Conservation (phyloP, 805 yeast species). For the Nakazawaea molendinolei region DNA sequence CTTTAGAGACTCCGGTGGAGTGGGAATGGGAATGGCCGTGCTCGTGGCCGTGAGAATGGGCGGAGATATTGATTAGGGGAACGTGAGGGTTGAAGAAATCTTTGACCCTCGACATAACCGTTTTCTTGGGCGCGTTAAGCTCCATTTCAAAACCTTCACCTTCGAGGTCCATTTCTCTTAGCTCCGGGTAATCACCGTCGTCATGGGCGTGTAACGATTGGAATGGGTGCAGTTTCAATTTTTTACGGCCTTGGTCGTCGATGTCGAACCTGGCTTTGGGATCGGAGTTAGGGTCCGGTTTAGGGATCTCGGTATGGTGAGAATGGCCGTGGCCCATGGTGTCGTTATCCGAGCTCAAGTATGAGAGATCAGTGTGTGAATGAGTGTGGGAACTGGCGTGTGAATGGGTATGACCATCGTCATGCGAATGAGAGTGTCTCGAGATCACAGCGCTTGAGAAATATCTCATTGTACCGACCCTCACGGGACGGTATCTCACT, state of each 20-base stretch:
- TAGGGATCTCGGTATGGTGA: constrained; percentile 7
- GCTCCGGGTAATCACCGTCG: constrained; percentile 19
- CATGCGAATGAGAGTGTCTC: constrained; percentile 15
- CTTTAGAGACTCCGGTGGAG: constrained; percentile 30
- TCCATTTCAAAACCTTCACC: constrained; percentile 22
- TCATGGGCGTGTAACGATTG: constrained; percentile 12
- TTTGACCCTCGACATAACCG: constrained; percentile 20
- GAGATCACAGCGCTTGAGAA: neutral
- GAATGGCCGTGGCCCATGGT: constrained; percentile 9
- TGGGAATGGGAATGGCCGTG: constrained; percentile 25
- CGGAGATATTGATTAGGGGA: constrained; percentile 18
- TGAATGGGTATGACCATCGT: constrained; percentile 14
- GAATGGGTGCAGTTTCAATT: constrained; percentile 12
- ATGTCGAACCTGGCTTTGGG: constrained; percentile 9
- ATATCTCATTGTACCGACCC: constrained; percentile 1
- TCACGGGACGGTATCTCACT: neutral
- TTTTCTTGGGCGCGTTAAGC: constrained; percentile 18
- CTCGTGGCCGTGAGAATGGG: constrained; percentile 1
- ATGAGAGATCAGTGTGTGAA: constrained; percentile 14
- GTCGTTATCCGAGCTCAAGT: constrained; percentile 1
- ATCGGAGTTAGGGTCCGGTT: constrained; percentile 10
- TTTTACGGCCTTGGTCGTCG: constrained; percentile 9
- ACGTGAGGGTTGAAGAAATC: constrained; percentile 29
- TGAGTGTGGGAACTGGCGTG: constrained; percentile 26
- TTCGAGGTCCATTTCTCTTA: constrained; percentile 20